A percentile compares a stretch with the other conserved stretches of the same genome.
Conservation (phyloP, 2,329 filamentous ascomycete genomes). For the Colletotrichum kahawae region DNA sequence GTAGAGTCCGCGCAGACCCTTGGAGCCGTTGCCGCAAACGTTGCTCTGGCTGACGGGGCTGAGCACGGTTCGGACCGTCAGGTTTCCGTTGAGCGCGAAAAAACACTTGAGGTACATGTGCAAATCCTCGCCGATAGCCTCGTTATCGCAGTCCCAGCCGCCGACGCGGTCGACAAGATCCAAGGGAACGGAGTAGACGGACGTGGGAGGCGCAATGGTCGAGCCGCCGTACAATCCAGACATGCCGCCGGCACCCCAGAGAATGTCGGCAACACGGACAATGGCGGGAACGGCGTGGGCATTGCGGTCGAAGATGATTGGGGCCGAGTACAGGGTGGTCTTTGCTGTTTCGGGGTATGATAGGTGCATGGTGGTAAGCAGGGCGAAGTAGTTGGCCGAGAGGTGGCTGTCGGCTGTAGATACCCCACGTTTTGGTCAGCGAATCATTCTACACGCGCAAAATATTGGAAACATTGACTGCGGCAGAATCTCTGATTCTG, state of each 20-base stretch:
- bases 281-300: conserved; percentile 70
- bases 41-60: conserved; percentile 77
- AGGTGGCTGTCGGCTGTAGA: conserved; percentile 72
- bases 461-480: conserved; percentile 22
- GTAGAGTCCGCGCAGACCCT: conserved; percentile 57
- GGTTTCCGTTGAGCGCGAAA: conserved; percentile 73
- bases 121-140: conserved; percentile 77
- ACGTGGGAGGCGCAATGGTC: conserved; percentile 71
- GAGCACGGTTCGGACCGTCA: conserved; percentile 67
- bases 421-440: conserved; percentile 29
- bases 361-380: conserved; percentile 68
- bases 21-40: conserved; percentile 63
- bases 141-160: conserved; percentile 73
- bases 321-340: conserved; percentile 71
- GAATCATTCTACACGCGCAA: conserved; percentile 26
- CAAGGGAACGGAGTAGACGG: conserved; percentile 74
- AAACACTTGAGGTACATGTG: conserved; percentile 84
- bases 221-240: conserved; percentile 71
- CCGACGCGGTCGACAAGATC: conserved; percentile 71
- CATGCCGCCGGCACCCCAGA: conserved; percentile 75
- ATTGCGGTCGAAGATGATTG: conserved; percentile 78
- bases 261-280: conserved; percentile 73
- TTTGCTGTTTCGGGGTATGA: conserved; percentile 62
- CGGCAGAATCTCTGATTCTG: conserved; percentile 11
- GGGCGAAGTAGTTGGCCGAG: conserved; percentile 69